phyloP scores from a whole-genome alignment of 2,329 filamentous ascomycete species.

The Hysterium pulicare region DNA sequence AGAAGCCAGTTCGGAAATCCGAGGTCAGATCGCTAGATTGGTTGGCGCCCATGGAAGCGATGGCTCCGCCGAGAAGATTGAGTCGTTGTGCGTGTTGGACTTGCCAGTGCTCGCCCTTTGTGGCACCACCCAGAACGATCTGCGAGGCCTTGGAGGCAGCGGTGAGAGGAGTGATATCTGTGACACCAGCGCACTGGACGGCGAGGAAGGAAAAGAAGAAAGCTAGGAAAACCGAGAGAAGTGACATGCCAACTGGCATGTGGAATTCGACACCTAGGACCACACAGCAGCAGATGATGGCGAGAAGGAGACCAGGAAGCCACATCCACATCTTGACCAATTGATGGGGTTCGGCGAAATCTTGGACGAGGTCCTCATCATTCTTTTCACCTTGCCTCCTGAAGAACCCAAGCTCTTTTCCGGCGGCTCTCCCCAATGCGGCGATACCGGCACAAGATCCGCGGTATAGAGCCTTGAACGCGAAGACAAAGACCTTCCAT shows the following conservation, averaged over 20 bases:
- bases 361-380: conserved; percentile 46
- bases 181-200: conserved; percentile 59
- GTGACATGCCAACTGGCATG: conserved; percentile 55
- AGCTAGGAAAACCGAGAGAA: conserved; percentile 55
- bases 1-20: conserved; percentile 67
- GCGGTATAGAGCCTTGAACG: conserved; percentile 50
- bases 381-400: conserved; percentile 39
- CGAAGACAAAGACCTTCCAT: conserved; percentile 45
- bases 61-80: conserved; percentile 62
- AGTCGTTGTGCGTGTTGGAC: conserved; percentile 56
- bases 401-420: conserved; percentile 45
- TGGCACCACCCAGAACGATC: conserved; percentile 64
- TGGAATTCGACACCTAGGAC: conserved; percentile 54
- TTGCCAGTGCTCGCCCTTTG: conserved; percentile 51
- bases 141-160: conserved; percentile 67
- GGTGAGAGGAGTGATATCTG: conserved; percentile 61
- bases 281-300: conserved; percentile 51
- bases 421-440: conserved; percentile 35
- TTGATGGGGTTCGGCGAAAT: conserved; percentile 47
- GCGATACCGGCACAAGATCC: conserved; percentile 45
- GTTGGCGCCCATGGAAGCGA: conserved; percentile 39
- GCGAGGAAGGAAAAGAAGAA: conserved; percentile 62
- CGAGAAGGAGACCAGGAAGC: conserved; percentile 45
- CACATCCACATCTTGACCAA: conserved; percentile 55
- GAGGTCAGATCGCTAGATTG: conserved; percentile 36